Base-by-base conservation (phyloP, 495 filamentous ascomycete genomes). In the Penicillium psychrofluorescens region DNA sequence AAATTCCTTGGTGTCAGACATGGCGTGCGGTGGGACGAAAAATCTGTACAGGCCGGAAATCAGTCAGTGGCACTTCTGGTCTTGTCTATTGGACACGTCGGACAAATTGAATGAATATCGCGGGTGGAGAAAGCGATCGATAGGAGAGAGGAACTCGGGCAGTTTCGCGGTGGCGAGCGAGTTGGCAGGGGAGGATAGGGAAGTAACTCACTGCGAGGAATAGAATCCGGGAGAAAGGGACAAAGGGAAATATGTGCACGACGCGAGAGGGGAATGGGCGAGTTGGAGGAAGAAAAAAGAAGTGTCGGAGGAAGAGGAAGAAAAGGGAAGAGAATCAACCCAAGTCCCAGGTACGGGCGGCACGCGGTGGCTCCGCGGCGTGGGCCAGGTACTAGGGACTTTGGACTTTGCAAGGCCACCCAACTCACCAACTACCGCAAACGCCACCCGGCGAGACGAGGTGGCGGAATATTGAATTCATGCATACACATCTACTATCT, bases 1-100 rank as follows among this genome's bases (percentile, higher is more conserved):
- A 69, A 83, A 77, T 66, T 87, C 77, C 70, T 87, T 77, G 32
- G 49, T 51, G 48, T 73, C 66, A 53, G 83, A 76, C 84, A 88
- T 88, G 58, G 64, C 84, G 59, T 34, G 38, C 41, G 34, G 6
- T 42, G 46, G 28, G 40, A 46, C n/a, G 35, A 13, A 32, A 34
- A 13, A 29, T 35, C 35, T 29, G 50, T 36, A 35, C 31, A 29
- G 32, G 43, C 27, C 11, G 32, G 4, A 29, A 29, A 44, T 11
- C 13, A 39, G 27, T 31, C 9, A 48, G 43, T 34, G 29, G 40
- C 32, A 34, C 4, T 34, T 34, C 32, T 34, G 32, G 31, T 5
- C 10, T 34, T 6, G 22, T 22, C 22, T 22, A 4, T 22, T 22
- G 22, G 22, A 22, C 22, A 22, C 22, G 22, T 22, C 6, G 22